Evolutionary conservation across 768 basidiomycete genomes (phyloP).

Genomic region (Lentinula aciculospora): DNA sequence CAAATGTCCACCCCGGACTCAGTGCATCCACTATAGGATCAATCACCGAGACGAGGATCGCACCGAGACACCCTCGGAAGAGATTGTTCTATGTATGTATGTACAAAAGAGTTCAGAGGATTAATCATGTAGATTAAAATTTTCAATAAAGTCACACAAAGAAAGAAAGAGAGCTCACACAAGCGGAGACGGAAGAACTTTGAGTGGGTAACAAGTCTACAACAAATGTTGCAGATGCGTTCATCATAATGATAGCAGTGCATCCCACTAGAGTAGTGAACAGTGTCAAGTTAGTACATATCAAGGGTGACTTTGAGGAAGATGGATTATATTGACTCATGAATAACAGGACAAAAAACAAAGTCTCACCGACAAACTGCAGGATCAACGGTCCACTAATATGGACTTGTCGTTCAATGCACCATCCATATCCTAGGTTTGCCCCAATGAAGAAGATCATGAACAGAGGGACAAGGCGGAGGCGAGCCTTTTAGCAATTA

Average conservation of each 20-base stretch:
- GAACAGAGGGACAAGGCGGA: conserved; percentile 27
- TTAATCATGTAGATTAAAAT: no score
- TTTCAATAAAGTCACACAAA: no score
- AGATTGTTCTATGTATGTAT: conserved; percentile 5
- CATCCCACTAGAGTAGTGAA: conserved; percentile 41
- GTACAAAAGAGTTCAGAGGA: no score
- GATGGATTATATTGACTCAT: no score
- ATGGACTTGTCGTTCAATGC: conserved; percentile 28
- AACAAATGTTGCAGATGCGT: conserved; percentile 53
- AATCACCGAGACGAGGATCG: conserved; percentile 3
- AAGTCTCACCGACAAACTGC: conserved; percentile 14
- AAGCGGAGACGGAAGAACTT: conserved; percentile 66
- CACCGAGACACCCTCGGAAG: conserved; percentile 1
- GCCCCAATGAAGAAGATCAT: conserved; percentile 24
- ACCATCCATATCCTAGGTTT: conserved; percentile 41
- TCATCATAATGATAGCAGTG: conserved; percentile 42
- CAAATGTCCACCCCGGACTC: neutral
- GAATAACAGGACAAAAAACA: no score
- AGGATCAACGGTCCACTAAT: conserved; percentile 36
- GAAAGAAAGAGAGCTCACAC: no score
- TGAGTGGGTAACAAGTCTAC: conserved; percentile 60
- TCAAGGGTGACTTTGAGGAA: no score
- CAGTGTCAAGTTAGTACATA: no score
- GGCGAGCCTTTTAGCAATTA: no score
- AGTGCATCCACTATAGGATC: conserved; percentile 1